Base-by-base conservation (phyloP, 768 basidiomycete species). In the Tephrocybe sp. region DNA sequence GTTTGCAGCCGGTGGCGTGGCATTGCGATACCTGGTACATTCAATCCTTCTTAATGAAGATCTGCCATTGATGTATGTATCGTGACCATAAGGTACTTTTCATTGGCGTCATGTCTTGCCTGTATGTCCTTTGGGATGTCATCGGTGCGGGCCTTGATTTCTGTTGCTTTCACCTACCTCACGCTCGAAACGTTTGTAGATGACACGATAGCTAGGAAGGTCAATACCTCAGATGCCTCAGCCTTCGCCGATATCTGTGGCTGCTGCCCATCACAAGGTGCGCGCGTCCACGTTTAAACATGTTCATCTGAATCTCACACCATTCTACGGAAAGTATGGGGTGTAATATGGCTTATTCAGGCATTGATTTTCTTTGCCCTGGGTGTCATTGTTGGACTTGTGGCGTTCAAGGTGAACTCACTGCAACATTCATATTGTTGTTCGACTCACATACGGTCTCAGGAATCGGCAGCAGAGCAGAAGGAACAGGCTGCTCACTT, bases 41-140 rank as follows among this genome's bases (percentile, higher is more conserved):
- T 30, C n/a, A 43, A 36, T 17, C n/a, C 16, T 14, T 34, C 16
- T 10, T 4, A 16, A 23, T 38, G 7, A 14, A 6, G n/a, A 4
- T 3, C 5, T 26, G n/a, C n/a, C 8, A 34, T 20, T 39, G 13
- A 33, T 38, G 11, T 12, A 39, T 47, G 48, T 22, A 9, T 5
- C 39, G 17, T n/a, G 9, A 19, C 33, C 45, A 8, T 9, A 8
- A 47, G 88, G 73, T 92, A 10, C 65, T 93, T 20, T 93, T 93
- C 64, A 81, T 93, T 31, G 91, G 91, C 14, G 78, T 80, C 50
- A 93, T 93, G 91, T 89, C 87, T 7, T 89, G 87, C 66, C 72
- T 93, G 72, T 93, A 93, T 59, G 85, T 83, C 45, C 74, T 92
- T 1, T 95, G 90, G 88, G 93, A 96, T 59, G 86, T 96, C 44